Percentiles rank a stretch among this genome's conserved stretches.
These are phyloP conservation scores for Acarospora socialis DNA, from an alignment of 2,329 filamentous ascomycete genomes.

Conservation along the genomic window DNA sequence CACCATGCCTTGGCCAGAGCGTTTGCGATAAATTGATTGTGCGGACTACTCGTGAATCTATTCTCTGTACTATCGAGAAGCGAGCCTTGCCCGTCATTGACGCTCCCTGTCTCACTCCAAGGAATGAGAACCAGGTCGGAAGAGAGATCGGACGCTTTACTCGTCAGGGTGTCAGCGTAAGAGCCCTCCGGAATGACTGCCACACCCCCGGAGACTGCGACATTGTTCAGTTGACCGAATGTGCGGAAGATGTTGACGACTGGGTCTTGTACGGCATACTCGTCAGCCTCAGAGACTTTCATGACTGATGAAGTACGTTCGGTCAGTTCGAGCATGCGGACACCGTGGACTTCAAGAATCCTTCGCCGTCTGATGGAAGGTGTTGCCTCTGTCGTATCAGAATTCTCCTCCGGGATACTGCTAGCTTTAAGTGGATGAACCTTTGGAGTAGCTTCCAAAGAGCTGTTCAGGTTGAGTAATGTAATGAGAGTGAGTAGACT, in stretches of 20 bases:
- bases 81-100: constrained; percentile 48
- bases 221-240: constrained; percentile 69
- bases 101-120: constrained; percentile 72
- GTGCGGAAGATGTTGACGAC: constrained; percentile 85
- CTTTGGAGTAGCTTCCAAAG: constrained; percentile 17
- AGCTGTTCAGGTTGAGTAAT: constrained; percentile 49
- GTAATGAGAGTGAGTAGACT: constrained; percentile 71
- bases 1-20: constrained; percentile 50
- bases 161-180: constrained; percentile 63
- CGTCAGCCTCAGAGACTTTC: constrained; percentile 73
- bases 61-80: constrained; percentile 36
- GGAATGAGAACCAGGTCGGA: constrained; percentile 70
- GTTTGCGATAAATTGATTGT: constrained; percentile 59
- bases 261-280: constrained; percentile 59
- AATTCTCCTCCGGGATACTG: constrained; percentile 21
- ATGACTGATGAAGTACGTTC: constrained; percentile 92
- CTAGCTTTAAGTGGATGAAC: constrained; percentile 25
- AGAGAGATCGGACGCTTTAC: constrained; percentile 52
- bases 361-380: too few relatives aligned
- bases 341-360: constrained; percentile 63
- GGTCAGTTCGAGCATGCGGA: constrained; percentile 76
- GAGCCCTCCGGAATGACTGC: constrained; percentile 63
- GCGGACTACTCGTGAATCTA: constrained; percentile 47
- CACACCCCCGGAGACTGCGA: constrained; percentile 69
- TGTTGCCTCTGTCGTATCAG: background rate